These are phyloP conservation scores for Chaetomiaceae sp. DNA, from an alignment of 2,329 filamentous ascomycete genomes.

Conservation along the genomic window DNA sequence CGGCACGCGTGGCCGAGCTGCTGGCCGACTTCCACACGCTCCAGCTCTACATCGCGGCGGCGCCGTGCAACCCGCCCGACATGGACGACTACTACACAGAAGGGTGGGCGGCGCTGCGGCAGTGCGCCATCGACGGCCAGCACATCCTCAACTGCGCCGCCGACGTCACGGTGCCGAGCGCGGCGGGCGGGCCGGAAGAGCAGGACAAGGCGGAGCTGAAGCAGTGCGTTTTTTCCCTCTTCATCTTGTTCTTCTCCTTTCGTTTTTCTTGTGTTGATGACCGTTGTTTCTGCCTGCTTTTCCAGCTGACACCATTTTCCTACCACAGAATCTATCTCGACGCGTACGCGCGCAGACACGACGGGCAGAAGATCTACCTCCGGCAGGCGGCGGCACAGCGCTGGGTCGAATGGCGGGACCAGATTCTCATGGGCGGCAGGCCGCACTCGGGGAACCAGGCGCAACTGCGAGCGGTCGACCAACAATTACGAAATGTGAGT, in stretches of 20 bases:
- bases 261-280: background rate
- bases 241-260: background rate
- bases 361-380: conserved; percentile 59
- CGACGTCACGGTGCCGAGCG: conserved; percentile 51
- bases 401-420: conserved; percentile 51
- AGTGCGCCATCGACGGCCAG: conserved; percentile 57
- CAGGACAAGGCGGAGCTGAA: conserved; percentile 57
- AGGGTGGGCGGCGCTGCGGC: conserved; percentile 55
- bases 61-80: conserved; percentile 48
- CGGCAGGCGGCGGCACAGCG: conserved; percentile 54
- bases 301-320: background rate
- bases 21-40: conserved; percentile 56
- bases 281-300: background rate
- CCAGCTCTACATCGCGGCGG: conserved; percentile 56
- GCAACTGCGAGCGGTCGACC: conserved; percentile 48
- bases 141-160: conserved; percentile 59
- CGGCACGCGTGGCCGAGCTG: conserved; percentile 54
- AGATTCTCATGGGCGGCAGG: conserved; percentile 46
- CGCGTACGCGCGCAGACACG: conserved; percentile 54
- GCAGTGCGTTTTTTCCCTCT: conserved; percentile 42
- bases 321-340: conserved; percentile 50
- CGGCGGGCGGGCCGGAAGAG: conserved; percentile 49
- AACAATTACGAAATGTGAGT: conserved; percentile 52
- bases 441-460: conserved; percentile 42
- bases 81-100: conserved; percentile 57